phyloP scores from a whole-genome alignment of 805 yeast species.

The Teunomyces stri region DNA sequence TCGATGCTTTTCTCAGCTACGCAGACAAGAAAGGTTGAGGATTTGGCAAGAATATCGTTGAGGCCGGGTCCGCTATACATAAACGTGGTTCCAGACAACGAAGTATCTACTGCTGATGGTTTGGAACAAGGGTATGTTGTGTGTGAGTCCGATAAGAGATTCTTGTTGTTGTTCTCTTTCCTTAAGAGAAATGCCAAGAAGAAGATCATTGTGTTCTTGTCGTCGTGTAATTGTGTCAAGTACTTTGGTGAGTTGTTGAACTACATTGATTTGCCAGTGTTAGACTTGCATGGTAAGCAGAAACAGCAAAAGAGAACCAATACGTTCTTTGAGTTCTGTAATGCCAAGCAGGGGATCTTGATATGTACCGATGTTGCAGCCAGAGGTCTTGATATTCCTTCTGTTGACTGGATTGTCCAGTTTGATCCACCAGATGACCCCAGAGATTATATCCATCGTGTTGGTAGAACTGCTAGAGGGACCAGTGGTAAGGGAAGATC shows the following conservation, averaged over 20 bases:
- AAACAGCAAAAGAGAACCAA: conserved; percentile 98
- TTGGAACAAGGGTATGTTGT: conserved; percentile 98
- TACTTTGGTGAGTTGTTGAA: conserved; percentile 92
- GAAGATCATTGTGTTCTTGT: conserved; percentile 89
- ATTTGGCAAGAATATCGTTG: conserved; percentile 92
- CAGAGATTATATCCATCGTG: conserved; percentile 97
- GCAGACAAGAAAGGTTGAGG: conserved; percentile 98
- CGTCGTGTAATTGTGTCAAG: conserved; percentile 96
- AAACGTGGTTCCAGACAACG: conserved; percentile 83
- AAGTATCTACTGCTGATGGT: conserved; percentile 90
- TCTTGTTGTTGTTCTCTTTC: conserved; percentile 85
- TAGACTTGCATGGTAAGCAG: conserved; percentile 96
- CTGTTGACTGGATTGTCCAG: conserved; percentile 98
- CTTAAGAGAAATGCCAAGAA: conserved; percentile 89
- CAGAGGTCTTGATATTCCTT: conserved; percentile 97
- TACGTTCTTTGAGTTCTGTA: conserved; percentile 96
- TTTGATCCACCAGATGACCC: conserved; percentile 99
- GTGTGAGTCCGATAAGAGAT: conserved; percentile 94
- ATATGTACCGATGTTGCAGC: conserved; percentile 99
- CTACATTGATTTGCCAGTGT: conserved; percentile 94
- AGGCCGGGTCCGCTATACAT: conserved; percentile 92
- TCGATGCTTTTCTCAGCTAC: conserved; percentile 99
- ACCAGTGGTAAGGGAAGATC: conserved; percentile 86
- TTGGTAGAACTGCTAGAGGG: conserved; percentile 98
- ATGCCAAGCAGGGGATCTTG: conserved; percentile 90